Base-by-base conservation (phyloP, 2,329 filamentous ascomycete species). In the Scleromitrula shiraiana region DNA sequence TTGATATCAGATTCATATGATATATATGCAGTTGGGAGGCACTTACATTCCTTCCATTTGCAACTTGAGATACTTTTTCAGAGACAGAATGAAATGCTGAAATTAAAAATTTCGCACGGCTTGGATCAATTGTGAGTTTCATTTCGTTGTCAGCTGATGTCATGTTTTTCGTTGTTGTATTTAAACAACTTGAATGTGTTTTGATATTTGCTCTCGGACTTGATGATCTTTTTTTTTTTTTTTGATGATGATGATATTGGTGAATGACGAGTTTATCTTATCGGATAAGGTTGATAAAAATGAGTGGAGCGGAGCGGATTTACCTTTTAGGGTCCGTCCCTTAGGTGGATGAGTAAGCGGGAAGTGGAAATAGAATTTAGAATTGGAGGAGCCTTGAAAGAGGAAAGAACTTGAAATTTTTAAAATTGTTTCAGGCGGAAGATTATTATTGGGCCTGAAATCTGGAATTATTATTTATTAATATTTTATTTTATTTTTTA, bases 51-150 rank as follows among this genome's bases (percentile, higher is more conserved):
- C 75, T 70, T 49, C 74, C 74, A 17, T 70, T 69, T 17, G 75
- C 72, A 37, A 73, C 74, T 32, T 74, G 67, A 26, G 71, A 64
- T 51, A 88, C 69, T 36, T 79, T 76, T 40, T 77, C 70, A 41
- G 72, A 74, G 46, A 88, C 80, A 36, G 71, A 66, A 56, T 73
- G 68, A 52, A 88, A 70, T 61, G 85, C 82, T 23, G 78, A 72
- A 53, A 78, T 64, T 50, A 88, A 78, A 48, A 72, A 70, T 50
- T 76, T 72, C 37, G 82, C 80, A 65, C 84, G 77, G 45, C 73
- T 63, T 0, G 78, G 71, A 56, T 82, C 73, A 54, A 84, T 69
- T 7, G 46, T 33, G 24, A 48, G 23, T 59, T 77, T 78, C 78
- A 85, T 85, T 37, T 53, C 50, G 15, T 26, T 41, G 20, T 41